Evolutionary conservation across 352 stramenopile genomes (phyloP), one percentile per base, ranked within the genome.

Genomic region (Pythium rishiriense): DNA sequence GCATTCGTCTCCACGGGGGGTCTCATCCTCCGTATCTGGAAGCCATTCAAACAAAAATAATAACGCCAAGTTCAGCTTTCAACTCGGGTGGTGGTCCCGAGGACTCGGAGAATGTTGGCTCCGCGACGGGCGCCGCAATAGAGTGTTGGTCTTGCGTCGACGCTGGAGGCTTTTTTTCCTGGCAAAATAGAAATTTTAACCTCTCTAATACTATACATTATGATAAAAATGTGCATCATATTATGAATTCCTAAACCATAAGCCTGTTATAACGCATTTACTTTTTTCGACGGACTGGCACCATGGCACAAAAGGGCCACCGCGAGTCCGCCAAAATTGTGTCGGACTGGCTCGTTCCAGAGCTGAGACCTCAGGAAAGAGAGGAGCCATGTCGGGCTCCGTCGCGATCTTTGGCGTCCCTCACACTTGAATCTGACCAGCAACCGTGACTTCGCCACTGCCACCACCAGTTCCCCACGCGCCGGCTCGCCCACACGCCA

Each of bases 391-490:
- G 37, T 56, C 17, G 15, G 53, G 26, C 33, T 11, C 6, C 31
- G 31, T 37, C 31, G 31, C 42, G 42, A 49, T 49, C 42, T 49
- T 49, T 49, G 42, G 42, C 42, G 42, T 49, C 42, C 56, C 57
- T 64, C 57, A 64, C 35, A 64, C 57, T 64, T 64, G 43, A 64
- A 64, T 57, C 39, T 57, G 57, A 64, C 46, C 31, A 57, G 57
- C 46, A 47, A 58, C 26, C 24, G 41, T 63, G 56, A 63, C 21
- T 63, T 35, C 56, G 31, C 56, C 25, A 51, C 52, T 49, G 29
- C 7, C 24, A 26, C 52, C 37, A 50, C 24, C 19, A 39, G 12
- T 22, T 46, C 31, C 19, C 31, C 6, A 37, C 31, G 31, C 31
- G 31, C 31, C 31, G 31, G 6, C 31, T 37, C 31, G 31, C 31